Percentiles rank a stretch among this genome's conserved stretches.
phyloP scores from a whole-genome alignment of 768 basidiomycete genomes.

The Boletales sp. region DNA sequence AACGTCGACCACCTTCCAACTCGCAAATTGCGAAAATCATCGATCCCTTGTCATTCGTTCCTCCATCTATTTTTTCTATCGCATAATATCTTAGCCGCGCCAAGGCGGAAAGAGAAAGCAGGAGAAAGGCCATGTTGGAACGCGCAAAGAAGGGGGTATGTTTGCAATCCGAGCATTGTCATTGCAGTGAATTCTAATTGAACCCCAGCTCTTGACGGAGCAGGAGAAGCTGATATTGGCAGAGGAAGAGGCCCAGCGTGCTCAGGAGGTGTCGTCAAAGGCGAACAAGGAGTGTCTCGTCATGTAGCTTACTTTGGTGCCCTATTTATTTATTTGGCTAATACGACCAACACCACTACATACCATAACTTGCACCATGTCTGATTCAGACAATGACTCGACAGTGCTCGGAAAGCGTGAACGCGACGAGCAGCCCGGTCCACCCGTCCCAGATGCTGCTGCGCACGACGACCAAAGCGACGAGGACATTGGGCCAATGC shows the following conservation, averaged over 20 bases:
- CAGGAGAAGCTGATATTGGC: slow-evolving; percentile 62
- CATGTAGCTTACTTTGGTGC: slow-evolving; percentile 39
- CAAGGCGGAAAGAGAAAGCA: slow-evolving; percentile 69
- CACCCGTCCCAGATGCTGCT: slow-evolving; percentile 16
- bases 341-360: no score
- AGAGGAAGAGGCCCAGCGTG: slow-evolving; percentile 44
- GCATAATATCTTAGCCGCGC: slow-evolving; percentile 69
- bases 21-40: slow-evolving; percentile 32
- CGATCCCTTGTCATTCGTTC: slow-evolving; percentile 51
- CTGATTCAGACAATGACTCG: slow-evolving; percentile 45
- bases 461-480: slow-evolving; percentile 49
- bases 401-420: slow-evolving; percentile 64
- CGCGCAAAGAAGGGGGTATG: slow-evolving; percentile 75
- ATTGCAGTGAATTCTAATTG: slow-evolving; percentile 1
- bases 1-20: slow-evolving; percentile 31
- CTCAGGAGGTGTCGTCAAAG: slow-evolving; percentile 25
- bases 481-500: slow-evolving; percentile 89
- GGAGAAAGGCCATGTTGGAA: slow-evolving; percentile 64
- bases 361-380: slow-evolving; percentile 29
- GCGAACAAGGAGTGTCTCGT: slow-evolving; percentile 49
- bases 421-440: slow-evolving; percentile 33
- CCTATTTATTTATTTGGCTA: not conserved
- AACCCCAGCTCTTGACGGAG: slow-evolving; percentile 51
- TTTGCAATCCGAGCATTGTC: slow-evolving; percentile 3
- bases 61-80: slow-evolving; percentile 62